Conservation (phyloP, 2,329 filamentous ascomycete genomes). For the Fusarium veterinarium region DNA sequence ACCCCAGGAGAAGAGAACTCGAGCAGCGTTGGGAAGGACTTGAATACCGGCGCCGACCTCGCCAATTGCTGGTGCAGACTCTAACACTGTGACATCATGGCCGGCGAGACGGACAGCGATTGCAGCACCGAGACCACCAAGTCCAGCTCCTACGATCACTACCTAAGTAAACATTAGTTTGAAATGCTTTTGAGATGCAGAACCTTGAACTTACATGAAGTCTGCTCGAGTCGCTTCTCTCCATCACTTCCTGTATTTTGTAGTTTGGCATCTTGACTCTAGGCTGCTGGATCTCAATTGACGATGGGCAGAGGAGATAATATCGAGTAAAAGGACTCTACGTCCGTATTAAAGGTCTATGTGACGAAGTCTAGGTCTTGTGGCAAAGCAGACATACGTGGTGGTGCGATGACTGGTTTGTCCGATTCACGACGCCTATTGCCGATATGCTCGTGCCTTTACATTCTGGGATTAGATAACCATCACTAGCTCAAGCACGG, state of each 20-base stretch:
- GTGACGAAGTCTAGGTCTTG: neutral
- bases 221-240: neutral
- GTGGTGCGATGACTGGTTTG: neutral
- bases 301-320: neutral
- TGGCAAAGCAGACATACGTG: neutral
- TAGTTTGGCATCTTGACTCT: neutral
- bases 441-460: neutral
- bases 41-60: constrained; percentile 46
- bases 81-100: constrained; percentile 43
- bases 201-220: neutral
- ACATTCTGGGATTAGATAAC: neutral
- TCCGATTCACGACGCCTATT: neutral
- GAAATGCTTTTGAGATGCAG: rapidly evolving
- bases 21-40: constrained; percentile 41
- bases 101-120: constrained; percentile 41
- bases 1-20: constrained; percentile 42
- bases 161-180: neutral
- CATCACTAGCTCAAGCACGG: neutral
- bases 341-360: neutral
- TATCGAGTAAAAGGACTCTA: neutral
- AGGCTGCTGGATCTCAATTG: neutral
- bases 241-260: neutral
- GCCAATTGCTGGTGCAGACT: constrained; percentile 38
- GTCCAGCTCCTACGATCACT: constrained; percentile 42
- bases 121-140: constrained; percentile 43